Conservation (phyloP, 1,139 yeast genomes). For the Suhomyces choctaworum region DNA sequence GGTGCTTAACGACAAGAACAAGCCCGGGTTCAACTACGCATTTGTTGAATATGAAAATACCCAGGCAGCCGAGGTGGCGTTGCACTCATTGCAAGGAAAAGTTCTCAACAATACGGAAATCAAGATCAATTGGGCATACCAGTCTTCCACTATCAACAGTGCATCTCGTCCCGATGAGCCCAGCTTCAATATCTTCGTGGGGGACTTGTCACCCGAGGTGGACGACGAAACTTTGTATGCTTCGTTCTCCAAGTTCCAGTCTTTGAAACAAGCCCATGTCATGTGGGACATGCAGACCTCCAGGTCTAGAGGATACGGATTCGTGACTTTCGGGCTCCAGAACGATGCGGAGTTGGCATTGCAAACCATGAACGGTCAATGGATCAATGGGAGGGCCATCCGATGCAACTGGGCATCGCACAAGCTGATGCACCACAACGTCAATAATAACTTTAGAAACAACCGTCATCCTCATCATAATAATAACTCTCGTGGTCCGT, state of each 20-base stretch:
- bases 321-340: conserved; percentile 72
- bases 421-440: conserved; percentile 39
- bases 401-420: conserved; percentile 91
- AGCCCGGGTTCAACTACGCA: conserved; percentile 75
- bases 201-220: conserved; percentile 81
- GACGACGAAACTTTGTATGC: conserved; percentile 69
- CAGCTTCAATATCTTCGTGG: conserved; percentile 73
- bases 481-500: conserved; percentile 15
- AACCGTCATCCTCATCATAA: conserved; percentile 8
- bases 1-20: conserved; percentile 73
- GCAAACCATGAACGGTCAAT: conserved; percentile 71
- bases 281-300: conserved; percentile 99
- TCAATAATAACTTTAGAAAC: conserved; percentile 6
- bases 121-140: conserved; percentile 81
- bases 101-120: conserved; percentile 53
- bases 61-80: conserved; percentile 61
- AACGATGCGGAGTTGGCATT: conserved; percentile 76
- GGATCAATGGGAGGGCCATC: conserved; percentile 71
- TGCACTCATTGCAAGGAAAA: conserved; percentile 59
- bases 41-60: conserved; percentile 72
- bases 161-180: conserved; percentile 57
- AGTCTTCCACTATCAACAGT: conserved; percentile 53
- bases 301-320: conserved; percentile 88
- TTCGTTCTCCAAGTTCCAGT: conserved; percentile 60
- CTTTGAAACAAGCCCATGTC: conserved; percentile 82